Base-by-base conservation (phyloP, 371 early-diverging fungal genomes). In the Mortierella polycephala region DNA sequence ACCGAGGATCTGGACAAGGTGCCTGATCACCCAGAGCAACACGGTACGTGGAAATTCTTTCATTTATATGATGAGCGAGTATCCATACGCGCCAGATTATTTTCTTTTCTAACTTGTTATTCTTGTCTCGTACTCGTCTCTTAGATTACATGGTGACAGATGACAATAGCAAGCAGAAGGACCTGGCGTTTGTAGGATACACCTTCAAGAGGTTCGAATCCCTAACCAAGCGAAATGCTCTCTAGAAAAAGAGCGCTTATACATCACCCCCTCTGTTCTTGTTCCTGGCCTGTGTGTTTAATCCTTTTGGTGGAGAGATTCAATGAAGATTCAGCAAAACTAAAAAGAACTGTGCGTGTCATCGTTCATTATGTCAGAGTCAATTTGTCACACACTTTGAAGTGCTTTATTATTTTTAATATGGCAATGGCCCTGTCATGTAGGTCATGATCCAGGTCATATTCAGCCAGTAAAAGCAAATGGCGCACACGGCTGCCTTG, bases 111-210 rank as follows among this genome's bases (percentile, higher is more conserved):
- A 7, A 16, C 44, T n/a, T 58, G 20, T 42, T 20, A 58, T 3
- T n/a, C 37, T 52, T 41, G 9, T 49, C 23, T 42, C 20, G 7
- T 18, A 10, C 30, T 30, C 41, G 47, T 41, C 7, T 46, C 23
- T 8, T 70, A 67, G 76, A 71, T 52, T 76, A 71, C 56, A 61
- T 72, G 50, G 54, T 57, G 21, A 56, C 73, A n/a, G 79, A 77
- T 67, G 83, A 83, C 7, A 85, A 85, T 57, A 83, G 87, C 67
- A 88, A 92, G 61, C 91, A 92, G 77, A 95, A 94, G 80, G 97
- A 97, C 67, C 83, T 98, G 64, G 97, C 98, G 40, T 98, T 98
- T 86, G 96, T 98, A 46, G 98, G 98, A 37, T 98, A 96, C 83
- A 98, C 98, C 14, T 98, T 91, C 79, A 97, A 96, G 81, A 85